Evolutionary conservation across 768 basidiomycete genomes (phyloP).

Genomic region (Panaeolus cyanescens): DNA sequence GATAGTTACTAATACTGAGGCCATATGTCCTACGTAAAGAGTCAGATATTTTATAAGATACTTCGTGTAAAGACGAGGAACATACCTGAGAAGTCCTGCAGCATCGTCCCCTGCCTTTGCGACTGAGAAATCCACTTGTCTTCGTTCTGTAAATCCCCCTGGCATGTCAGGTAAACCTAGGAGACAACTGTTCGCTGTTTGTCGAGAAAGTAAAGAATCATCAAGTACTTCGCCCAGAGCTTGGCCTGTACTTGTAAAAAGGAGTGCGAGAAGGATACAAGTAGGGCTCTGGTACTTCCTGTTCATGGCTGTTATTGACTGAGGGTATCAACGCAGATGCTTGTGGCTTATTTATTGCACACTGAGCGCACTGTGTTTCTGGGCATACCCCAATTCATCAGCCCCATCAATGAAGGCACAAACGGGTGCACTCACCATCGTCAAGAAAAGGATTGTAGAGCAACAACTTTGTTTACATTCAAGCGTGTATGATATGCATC

Average conservation of each 20-base stretch:
- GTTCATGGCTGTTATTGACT: too few species aligned
- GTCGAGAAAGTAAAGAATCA: background rate
- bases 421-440: background rate
- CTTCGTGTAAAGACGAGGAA: background rate
- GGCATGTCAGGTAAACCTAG: background rate
- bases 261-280: background rate
- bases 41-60: too few species aligned
- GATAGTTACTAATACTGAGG: background rate
- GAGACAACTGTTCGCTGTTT: background rate
- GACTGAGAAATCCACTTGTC: background rate
- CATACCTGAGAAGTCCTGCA: background rate
- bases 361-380: background rate
- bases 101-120: background rate
- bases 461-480: too few species aligned
- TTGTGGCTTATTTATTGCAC: too few species aligned
- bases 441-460: background rate
- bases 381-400: background rate
- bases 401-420: background rate
- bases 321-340: too few species aligned
- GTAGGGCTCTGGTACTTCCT: too few species aligned
- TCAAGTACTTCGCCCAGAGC: background rate
- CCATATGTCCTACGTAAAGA: background rate
- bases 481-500: background rate
- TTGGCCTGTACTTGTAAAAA: background rate
- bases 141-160: background rate